Evolutionary conservation across 2,329 filamentous ascomycete genomes (phyloP).

Genomic region (Blastomyces gilchristii): DNA sequence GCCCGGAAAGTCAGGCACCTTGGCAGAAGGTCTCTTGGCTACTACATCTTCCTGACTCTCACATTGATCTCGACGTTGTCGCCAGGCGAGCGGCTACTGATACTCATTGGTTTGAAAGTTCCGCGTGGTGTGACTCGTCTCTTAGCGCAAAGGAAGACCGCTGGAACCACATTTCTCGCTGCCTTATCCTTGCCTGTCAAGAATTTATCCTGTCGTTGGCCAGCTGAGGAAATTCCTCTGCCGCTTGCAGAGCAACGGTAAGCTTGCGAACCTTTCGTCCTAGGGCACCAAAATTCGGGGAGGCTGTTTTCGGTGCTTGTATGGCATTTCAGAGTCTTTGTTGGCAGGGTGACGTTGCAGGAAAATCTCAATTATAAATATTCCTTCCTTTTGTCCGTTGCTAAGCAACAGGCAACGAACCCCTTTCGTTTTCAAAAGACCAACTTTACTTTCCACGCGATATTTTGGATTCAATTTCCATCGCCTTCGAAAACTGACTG

Average conservation of each 20-base stretch:
- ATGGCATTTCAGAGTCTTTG: neutral
- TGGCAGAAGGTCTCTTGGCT: neutral
- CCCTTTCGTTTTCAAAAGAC: neutral
- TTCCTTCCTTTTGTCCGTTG: neutral
- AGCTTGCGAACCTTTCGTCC: neutral
- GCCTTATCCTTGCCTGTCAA: neutral
- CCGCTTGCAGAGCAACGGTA: neutral
- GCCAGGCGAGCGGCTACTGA: neutral
- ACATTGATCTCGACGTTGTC: neutral
- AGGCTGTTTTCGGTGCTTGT: neutral
- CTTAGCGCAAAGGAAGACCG: neutral
- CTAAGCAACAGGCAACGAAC: slow-evolving; percentile 1
- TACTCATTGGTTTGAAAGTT: neutral
- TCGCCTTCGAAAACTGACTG: neutral
- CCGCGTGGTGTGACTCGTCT: neutral
- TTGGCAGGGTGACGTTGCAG: neutral
- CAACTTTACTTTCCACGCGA: neutral
- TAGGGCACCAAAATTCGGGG: neutral
- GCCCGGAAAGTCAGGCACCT: neutral
- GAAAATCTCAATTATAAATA: neutral
- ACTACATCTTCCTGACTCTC: neutral
- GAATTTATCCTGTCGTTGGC: neutral
- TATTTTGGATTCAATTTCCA: neutral
- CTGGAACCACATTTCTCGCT: neutral
- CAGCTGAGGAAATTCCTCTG: neutral